These are phyloP conservation scores for Solanum pimpinellifolium DNA, from an alignment of 257 asterid species.

Conservation along the genomic window DNA sequence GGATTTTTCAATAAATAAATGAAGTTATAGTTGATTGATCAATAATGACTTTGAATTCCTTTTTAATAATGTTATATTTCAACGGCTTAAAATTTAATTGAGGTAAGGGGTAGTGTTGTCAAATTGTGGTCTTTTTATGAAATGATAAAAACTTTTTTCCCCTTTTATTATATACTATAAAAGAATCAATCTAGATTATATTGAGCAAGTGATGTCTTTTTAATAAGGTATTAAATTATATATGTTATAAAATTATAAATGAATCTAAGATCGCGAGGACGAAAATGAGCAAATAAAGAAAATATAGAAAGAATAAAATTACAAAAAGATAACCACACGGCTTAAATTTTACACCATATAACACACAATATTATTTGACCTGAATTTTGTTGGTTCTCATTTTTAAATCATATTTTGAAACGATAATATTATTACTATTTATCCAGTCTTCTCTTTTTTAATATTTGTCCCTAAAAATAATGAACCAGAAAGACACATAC, in stretches of 20 bases:
- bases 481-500: not conserved
- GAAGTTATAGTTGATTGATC: not conserved
- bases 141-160: not conserved
- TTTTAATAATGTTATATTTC: not conserved
- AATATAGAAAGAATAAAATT: too few species aligned
- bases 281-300: not conserved
- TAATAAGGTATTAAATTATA: too few species aligned
- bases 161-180: not conserved
- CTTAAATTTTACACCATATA: too few species aligned
- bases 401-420: not conserved
- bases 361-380: not conserved
- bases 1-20: not conserved
- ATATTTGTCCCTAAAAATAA: not conserved
- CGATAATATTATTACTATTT: not conserved
- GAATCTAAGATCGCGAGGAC: rapidly evolving
- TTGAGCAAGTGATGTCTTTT: not conserved
- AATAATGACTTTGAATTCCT: not conserved
- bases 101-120: not conserved
- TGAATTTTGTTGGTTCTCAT: not conserved
- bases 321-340: not conserved
- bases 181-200: not conserved
- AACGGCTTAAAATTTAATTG: not conserved
- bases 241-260: rapidly evolving
- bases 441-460: not conserved
- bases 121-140: not conserved